A percentile compares a stretch with the other conserved stretches of the same genome.
Evolutionary conservation across 1,284 basidiomycete species (phyloP).

Genomic region (Tausonia pullulans): DNA sequence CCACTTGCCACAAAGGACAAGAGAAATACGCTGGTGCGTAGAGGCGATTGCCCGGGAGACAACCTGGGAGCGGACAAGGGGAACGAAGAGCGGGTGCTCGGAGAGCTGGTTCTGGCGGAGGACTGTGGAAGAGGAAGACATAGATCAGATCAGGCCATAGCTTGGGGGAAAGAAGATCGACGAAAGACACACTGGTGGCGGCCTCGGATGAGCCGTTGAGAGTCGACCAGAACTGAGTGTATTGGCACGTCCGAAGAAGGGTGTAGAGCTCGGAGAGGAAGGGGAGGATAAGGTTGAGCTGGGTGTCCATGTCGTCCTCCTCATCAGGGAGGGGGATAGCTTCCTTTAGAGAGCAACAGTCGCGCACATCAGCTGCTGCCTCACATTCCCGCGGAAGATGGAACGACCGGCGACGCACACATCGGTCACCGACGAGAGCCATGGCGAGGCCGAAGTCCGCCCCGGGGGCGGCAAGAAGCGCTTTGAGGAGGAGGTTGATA

Average conservation of each 20-base stretch:
- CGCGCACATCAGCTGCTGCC: conserved; percentile 13
- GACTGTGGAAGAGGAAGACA: conserved; percentile 20
- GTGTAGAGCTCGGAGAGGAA: conserved; percentile 60
- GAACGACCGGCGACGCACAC: conserved; percentile 16
- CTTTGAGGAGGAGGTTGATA: conserved; percentile 87
- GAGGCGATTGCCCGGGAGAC: conserved; percentile 32
- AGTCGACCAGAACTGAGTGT: conserved; percentile 78
- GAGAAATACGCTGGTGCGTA: conserved; percentile 24
- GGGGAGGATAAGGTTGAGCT: conserved; percentile 58
- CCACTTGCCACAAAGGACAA: conserved; percentile 29
- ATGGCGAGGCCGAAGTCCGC: conserved; percentile 85
- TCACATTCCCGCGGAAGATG: background rate
- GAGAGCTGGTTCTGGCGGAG: conserved; percentile 30
- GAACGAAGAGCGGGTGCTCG: conserved; percentile 27
- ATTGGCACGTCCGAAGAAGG: conserved; percentile 74
- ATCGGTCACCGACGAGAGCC: conserved; percentile 69
- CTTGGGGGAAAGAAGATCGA: background rate
- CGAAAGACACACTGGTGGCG: conserved; percentile 23
- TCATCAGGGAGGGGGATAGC: conserved; percentile 45
- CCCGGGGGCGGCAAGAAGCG: conserved; percentile 65
- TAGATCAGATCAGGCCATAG: background rate
- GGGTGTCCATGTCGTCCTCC: conserved; percentile 53
- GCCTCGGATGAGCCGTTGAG: conserved; percentile 45
- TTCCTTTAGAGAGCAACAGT: background rate
- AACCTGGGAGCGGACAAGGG: conserved; percentile 24